phyloP scores from a whole-genome alignment of 2,329 filamentous ascomycete genomes.

The Aspergillus caelatus region DNA sequence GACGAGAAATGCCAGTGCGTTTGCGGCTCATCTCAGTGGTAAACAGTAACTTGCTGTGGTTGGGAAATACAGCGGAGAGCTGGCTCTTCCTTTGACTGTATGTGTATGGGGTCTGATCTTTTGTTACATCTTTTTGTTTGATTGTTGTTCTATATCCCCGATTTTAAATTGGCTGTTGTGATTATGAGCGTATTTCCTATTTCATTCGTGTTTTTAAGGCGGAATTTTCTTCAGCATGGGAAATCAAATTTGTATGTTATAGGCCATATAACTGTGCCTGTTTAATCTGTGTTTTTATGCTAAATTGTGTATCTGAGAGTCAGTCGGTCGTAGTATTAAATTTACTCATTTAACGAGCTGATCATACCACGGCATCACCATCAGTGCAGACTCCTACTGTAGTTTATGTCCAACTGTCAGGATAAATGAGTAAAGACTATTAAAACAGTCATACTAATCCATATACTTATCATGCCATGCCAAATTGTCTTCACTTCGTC shows the following conservation, averaged over 20 bases:
- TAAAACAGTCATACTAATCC: constrained; percentile 29
- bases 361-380: not conserved
- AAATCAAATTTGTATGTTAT: not conserved
- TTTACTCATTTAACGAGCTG: not conserved
- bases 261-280: not conserved
- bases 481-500: constrained; percentile 22
- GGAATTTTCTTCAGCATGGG: not conserved
- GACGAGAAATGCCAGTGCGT: constrained; percentile 77
- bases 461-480: constrained; percentile 33
- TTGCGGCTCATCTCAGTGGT: constrained; percentile 56
- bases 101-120: constrained; percentile 14
- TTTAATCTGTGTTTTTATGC: not conserved
- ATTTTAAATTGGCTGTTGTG: not conserved
- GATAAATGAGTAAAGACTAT: not conserved
- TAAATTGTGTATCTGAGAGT: too few relatives aligned
- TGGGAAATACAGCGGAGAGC: not conserved
- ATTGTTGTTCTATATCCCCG: not conserved
- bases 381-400: not conserved
- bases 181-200: not conserved
- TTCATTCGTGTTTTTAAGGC: too few relatives aligned
- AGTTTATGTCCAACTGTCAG: not conserved
- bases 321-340: too few relatives aligned
- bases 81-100: constrained; percentile 25
- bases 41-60: constrained; percentile 22
- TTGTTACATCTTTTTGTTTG: not conserved